These are phyloP conservation scores for Sporothrix pallida DNA, from an alignment of 2,329 filamentous ascomycete genomes.

Conservation along the genomic window DNA sequence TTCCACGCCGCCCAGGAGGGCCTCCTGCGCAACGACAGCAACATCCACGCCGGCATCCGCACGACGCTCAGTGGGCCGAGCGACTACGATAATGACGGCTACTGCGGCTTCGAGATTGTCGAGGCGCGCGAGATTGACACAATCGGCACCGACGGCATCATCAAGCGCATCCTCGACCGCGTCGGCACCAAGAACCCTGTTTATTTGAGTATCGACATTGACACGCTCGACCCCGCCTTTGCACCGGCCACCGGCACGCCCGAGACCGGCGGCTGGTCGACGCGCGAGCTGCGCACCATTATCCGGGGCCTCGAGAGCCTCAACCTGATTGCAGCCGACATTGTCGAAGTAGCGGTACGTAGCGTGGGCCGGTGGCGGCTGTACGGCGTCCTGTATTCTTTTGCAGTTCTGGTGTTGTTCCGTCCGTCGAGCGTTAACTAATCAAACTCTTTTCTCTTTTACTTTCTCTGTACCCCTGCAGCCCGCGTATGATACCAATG, in stretches of 20 bases:
- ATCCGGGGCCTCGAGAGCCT: slow-evolving; percentile 71
- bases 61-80: slow-evolving; percentile 79
- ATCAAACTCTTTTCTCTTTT: not conserved
- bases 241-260: slow-evolving; percentile 77
- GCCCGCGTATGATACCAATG: slow-evolving; percentile 74
- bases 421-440: not conserved
- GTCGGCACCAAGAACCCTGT: slow-evolving; percentile 77
- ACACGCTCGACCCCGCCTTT: slow-evolving; percentile 84
- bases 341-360: slow-evolving; percentile 71
- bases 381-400: too few relatives aligned
- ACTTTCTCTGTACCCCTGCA: slow-evolving; percentile 34
- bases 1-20: slow-evolving; percentile 82
- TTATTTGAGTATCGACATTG: slow-evolving; percentile 85
- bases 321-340: slow-evolving; percentile 72
- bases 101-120: slow-evolving; percentile 82
- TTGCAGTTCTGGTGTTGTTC: too few relatives aligned
- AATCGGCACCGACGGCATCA: slow-evolving; percentile 70
- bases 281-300: slow-evolving; percentile 73
- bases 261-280: slow-evolving; percentile 78
- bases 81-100: slow-evolving; percentile 85
- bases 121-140: slow-evolving; percentile 67
- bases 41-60: slow-evolving; percentile 86
- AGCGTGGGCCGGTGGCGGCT: not conserved
- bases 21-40: slow-evolving; percentile 78
- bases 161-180: slow-evolving; percentile 75